Conservation (phyloP, 768 basidiomycete species). For the Phanerochaete sordida region DNA sequence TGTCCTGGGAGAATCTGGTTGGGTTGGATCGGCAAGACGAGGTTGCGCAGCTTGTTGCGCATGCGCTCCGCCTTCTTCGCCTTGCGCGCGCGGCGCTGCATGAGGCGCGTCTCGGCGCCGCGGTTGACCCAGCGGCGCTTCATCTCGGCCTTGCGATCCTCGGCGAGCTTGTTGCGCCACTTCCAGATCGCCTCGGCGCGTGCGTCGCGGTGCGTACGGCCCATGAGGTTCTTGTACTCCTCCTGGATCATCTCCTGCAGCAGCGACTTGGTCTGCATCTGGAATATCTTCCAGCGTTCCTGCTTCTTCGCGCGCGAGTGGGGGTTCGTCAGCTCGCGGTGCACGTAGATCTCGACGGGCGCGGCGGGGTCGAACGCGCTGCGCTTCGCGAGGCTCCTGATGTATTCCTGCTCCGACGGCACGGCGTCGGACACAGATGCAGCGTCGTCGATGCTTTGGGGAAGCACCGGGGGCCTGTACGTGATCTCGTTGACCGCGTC, state of each 20-base stretch:
- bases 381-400: slow-evolving; percentile 47
- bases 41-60: slow-evolving; percentile 24
- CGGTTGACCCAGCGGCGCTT: slow-evolving; percentile 51
- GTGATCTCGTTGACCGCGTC: slow-evolving; percentile 66
- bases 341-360: slow-evolving; percentile 65
- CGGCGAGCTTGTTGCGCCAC: slow-evolving; percentile 58
- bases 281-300: slow-evolving; percentile 64
- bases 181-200: slow-evolving; percentile 74
- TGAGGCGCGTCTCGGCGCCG: slow-evolving; percentile 25
- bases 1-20: slow-evolving; percentile 29
- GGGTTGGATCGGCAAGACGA: slow-evolving; percentile 26
- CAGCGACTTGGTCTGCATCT: slow-evolving; percentile 43
- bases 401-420: slow-evolving; percentile 45
- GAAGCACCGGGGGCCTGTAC: slow-evolving; percentile 60
- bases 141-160: slow-evolving; percentile 55
- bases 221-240: slow-evolving; percentile 50
- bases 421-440: slow-evolving; percentile 23
- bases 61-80: slow-evolving; percentile 27
- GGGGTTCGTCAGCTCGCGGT: slow-evolving; percentile 74
- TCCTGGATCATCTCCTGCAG: slow-evolving; percentile 47
- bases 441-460: slow-evolving; percentile 14
- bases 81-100: slow-evolving; percentile 21
- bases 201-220: slow-evolving; percentile 59
- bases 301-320: slow-evolving; percentile 83
- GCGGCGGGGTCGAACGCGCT: slow-evolving; percentile 45